Percentiles rank a stretch among this genome's conserved stretches.
These are phyloP conservation scores for Sporothrix brunneoviolacea DNA, from an alignment of 2,329 filamentous ascomycete species.

Conservation along the genomic window DNA sequence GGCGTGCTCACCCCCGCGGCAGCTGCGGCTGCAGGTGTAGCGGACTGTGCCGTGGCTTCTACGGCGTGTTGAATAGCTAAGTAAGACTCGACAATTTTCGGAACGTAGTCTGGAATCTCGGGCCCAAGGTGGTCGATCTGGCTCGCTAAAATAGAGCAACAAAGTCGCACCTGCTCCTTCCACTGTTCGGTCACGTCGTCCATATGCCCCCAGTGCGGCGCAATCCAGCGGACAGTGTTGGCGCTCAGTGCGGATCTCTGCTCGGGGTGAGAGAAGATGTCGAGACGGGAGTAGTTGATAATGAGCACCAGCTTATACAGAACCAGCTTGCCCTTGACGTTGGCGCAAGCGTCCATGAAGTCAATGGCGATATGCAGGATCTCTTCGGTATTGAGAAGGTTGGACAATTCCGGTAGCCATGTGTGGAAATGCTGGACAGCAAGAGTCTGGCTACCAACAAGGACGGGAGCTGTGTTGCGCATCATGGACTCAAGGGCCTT, in stretches of 20 bases:
- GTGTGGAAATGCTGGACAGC: conserved; percentile 94
- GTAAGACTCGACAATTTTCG: conserved; percentile 87
- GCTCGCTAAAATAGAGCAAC: conserved; percentile 85
- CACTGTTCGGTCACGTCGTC: conserved; percentile 74
- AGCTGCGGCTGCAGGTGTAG: not conserved
- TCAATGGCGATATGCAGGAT: conserved; percentile 87
- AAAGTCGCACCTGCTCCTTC: conserved; percentile 86
- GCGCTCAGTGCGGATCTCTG: conserved; percentile 66
- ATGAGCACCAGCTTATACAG: conserved; percentile 90
- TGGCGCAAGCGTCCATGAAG: conserved; percentile 84
- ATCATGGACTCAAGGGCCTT: conserved; percentile 85
- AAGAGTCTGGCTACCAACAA: conserved; percentile 91
- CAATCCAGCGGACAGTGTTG: conserved; percentile 85
- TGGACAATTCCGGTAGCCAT: conserved; percentile 87
- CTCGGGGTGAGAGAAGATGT: conserved; percentile 73
- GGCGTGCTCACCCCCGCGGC: not conserved
- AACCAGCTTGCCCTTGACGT: conserved; percentile 83
- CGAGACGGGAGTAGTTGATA: conserved; percentile 79
- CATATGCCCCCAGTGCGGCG: conserved; percentile 82
- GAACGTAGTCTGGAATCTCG: conserved; percentile 81
- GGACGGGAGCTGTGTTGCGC: conserved; percentile 73
- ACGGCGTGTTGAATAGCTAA: conserved; percentile 59
- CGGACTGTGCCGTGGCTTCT: conserved; percentile 17
- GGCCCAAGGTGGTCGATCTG: conserved; percentile 72
- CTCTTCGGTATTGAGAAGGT: conserved; percentile 71